A percentile compares a stretch with the other conserved stretches of the same genome.
These are phyloP conservation scores for Alectoria sarmentosa DNA, from an alignment of 495 filamentous ascomycete genomes.

Conservation along the genomic window DNA sequence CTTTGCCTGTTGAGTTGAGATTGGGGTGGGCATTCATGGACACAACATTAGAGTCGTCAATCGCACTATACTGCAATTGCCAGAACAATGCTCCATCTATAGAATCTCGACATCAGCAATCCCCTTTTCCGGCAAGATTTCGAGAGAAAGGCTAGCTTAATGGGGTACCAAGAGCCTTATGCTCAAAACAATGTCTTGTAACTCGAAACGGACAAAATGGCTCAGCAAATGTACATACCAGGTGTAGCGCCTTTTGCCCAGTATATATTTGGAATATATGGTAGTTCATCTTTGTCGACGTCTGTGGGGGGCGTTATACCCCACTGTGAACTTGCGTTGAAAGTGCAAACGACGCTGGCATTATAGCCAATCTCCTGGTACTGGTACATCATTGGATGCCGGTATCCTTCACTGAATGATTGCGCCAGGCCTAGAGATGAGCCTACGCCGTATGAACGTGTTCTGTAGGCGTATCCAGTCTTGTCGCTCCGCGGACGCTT, in stretches of 20 bases:
- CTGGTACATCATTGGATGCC: not conserved
- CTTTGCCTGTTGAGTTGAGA: constrained; percentile 1
- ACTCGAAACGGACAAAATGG: not conserved
- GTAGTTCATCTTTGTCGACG: not conserved
- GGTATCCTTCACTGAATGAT: not conserved
- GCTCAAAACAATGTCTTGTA: not conserved
- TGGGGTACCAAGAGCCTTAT: not conserved
- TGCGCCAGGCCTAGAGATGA: constrained; percentile 5
- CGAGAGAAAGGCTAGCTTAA: not conserved
- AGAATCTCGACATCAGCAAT: not conserved
- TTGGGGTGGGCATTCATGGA: constrained; percentile 12
- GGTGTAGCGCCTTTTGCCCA: constrained; percentile 5
- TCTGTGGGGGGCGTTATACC: not conserved
- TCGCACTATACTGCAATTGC: constrained; percentile 9
- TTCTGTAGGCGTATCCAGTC: constrained; percentile 4
- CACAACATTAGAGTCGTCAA: constrained; percentile 1
- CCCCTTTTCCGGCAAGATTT: not conserved
- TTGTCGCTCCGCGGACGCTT: constrained; percentile 14
- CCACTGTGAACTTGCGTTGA: constrained; percentile 10
- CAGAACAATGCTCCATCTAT: not conserved
- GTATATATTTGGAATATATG: constrained; percentile 3
- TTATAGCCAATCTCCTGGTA: constrained; percentile 10
- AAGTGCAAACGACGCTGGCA: not conserved
- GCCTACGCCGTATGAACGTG: constrained; percentile 8
- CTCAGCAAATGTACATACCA: not conserved